These are phyloP conservation scores for Penicillium atrosanguineum DNA, from an alignment of 495 filamentous ascomycete genomes.

Conservation along the genomic window DNA sequence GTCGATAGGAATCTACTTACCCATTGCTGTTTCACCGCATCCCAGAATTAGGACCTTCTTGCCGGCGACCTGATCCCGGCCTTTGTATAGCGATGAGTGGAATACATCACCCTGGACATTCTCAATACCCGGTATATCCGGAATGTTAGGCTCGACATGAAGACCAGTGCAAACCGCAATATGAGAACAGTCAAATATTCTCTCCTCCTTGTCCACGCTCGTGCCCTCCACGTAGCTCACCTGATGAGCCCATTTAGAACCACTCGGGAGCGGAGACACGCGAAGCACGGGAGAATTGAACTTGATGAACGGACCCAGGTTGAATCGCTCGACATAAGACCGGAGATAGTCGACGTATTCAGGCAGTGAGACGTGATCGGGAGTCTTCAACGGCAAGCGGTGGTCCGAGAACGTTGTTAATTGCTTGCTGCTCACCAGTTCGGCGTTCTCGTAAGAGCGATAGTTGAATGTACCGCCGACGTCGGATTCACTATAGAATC, in stretches of 20 bases:
- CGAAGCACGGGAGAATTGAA: slow-evolving; percentile 12
- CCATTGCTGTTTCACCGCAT: slow-evolving; percentile 20
- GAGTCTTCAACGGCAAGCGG: slow-evolving; percentile 12
- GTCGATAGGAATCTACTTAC: slow-evolving; percentile 1
- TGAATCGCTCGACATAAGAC: slow-evolving; percentile 14
- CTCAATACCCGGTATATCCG: slow-evolving; percentile 15
- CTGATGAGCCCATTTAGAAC: slow-evolving; percentile 11
- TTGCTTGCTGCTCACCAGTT: slow-evolving; percentile 17
- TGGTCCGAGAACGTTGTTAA: slow-evolving; percentile 20
- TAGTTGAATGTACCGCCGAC: slow-evolving; percentile 19
- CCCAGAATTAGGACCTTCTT: slow-evolving; percentile 13
- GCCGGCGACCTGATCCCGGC: slow-evolving; percentile 11
- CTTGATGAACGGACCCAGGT: slow-evolving; percentile 10
- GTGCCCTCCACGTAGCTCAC: slow-evolving; percentile 10
- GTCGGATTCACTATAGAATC: slow-evolving; percentile 5
- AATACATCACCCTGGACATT: slow-evolving; percentile 16
- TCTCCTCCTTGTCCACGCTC: slow-evolving; percentile 2
- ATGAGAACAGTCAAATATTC: slow-evolving; percentile 13
- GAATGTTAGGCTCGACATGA: slow-evolving; percentile 17
- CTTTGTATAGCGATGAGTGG: slow-evolving; percentile 18
- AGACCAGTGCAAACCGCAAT: slow-evolving; percentile 19
- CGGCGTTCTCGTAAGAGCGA: slow-evolving; percentile 17
- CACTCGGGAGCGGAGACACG: slow-evolving; percentile 4
- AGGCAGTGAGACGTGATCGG: slow-evolving; percentile 15
- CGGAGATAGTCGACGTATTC: slow-evolving; percentile 19